Evolutionary conservation across 805 yeast species (phyloP), one percentile per base, ranked within the genome.

Genomic region (Brettanomyces anomalus): DNA sequence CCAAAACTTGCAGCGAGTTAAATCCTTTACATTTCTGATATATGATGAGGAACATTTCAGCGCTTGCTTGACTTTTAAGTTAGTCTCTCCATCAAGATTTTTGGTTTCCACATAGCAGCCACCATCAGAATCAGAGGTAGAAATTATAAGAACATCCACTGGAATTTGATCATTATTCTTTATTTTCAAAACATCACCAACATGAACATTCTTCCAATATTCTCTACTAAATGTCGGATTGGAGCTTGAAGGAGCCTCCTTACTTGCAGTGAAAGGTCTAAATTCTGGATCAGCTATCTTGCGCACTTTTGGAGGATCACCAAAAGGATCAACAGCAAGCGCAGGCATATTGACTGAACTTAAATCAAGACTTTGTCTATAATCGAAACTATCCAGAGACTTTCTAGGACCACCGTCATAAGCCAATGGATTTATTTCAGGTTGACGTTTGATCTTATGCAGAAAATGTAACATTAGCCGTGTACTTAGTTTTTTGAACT

Each of bases 1-100:
- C 74, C 81, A 75, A 51, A 82, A 82, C 48, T 69, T 70, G 41
- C 76, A 64, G 52, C 69, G 67, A 5, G 71, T 66, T 33, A 74
- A 55, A 50, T 76, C 80, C 46, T 67, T 63, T 30, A 64, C 67
- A 14, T 74, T 64, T 32, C 57, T 60, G 11, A 60, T 51, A 18
- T 58, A 53, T 18, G 52, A 33, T 24, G 63, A 56, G 6, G 81
- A 72, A 52, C 78, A 76, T 54, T 81, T 79, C 52, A 85, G 60
- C 4, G 89, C 81, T 58, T 81, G 86, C 53, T 80, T 80, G 34
- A 80, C 83, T 62, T 85, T 85, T 60, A 85, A 65, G 51, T 83
- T 85, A 2, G 93, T 77, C 56, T 77, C 83, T 61, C 94, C 94
- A 62, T 85, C 94, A 50, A 85, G 68, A 60, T 84, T 84, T 54